Base-by-base conservation (phyloP, 768 basidiomycete genomes). In the Melanogaster broomeanus region DNA sequence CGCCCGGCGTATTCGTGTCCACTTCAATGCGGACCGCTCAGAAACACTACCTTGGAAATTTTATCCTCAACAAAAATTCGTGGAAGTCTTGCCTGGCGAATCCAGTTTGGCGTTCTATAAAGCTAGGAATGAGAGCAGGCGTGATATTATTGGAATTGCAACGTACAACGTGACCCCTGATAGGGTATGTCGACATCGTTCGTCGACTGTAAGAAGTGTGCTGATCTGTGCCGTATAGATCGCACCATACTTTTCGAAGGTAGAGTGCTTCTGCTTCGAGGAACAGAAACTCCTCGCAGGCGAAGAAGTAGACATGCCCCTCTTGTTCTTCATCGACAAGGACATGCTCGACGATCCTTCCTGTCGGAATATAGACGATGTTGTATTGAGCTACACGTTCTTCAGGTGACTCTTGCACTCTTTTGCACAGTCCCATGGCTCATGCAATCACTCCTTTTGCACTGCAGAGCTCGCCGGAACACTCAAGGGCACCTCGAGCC, bases 161-260 rank as follows among this genome's bases (percentile, higher is more conserved):
- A 98, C 97, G 6, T 99, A 99, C 68, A 99, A 98, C 70, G 96
- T 98, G 55, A 96, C 95, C 0, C 97, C 97, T n/a, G 91, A 93
- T 65, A 81, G 95, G 69, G 96, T 97, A 64, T 41, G 87, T 74
- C 9, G 7, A 11, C 1, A 15, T 24, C 25, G 7, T 35, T 18
- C 35, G 21, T 31, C 15, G 5, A 30, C 34, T n/a, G 15, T 27
- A 11, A 15, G 30, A 45, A 18, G 16, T 21, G 12, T 31, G 31
- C 31, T 31, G 31, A 30, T 30, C 10, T 2, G 30, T 12, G 38
- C 25, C 24, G 39, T 31, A 18, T 63, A 98, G 96, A 81, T 98
- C 59, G 97, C 97, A 9, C 94, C 96, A 0, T 98, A 98, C 70
- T 99, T 99, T 65, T 93, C 95, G 45, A 99, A 99, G 74, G 93